Evolutionary conservation across 441 rosid genomes (phyloP).

Genomic region (Pelargonium myrrhifolium): DNA sequence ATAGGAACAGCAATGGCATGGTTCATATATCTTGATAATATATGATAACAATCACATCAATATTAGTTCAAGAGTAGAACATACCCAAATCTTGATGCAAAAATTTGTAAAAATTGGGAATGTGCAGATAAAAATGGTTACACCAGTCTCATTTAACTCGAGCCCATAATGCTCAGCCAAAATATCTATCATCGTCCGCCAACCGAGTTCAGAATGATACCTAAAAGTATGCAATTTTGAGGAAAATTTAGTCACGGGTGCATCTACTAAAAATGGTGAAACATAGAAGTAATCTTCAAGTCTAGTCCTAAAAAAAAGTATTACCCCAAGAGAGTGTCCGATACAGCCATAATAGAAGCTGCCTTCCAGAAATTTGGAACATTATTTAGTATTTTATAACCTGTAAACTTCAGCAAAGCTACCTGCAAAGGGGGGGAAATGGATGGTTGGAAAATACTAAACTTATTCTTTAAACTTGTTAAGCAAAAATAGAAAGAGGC

Average conservation of each 20-base stretch:
- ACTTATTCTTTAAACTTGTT: slow-evolving; percentile 3
- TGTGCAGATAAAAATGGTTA: slow-evolving; percentile 58
- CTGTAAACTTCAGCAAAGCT: slow-evolving; percentile 89
- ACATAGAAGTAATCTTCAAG: background rate
- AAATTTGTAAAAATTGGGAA: slow-evolving; percentile 73
- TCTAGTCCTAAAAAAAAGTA: slow-evolving; percentile 8
- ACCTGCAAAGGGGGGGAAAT: slow-evolving; percentile 48
- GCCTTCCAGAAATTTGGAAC: slow-evolving; percentile 90
- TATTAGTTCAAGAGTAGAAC: slow-evolving; percentile 21
- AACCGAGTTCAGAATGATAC: slow-evolving; percentile 93
- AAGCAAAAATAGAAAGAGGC: background rate
- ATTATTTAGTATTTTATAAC: slow-evolving; percentile 73
- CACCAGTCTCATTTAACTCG: slow-evolving; percentile 54
- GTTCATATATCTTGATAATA: background rate
- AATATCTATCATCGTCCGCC: slow-evolving; percentile 69
- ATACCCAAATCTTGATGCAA: slow-evolving; percentile 87
- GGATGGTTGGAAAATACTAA: slow-evolving; percentile 1
- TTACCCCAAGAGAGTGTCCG: slow-evolving; percentile 91
- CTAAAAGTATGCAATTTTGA: slow-evolving; percentile 26
- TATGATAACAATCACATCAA: slow-evolving; percentile 6
- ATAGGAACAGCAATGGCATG: background rate
- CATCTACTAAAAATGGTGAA: background rate
- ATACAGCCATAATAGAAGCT: slow-evolving; percentile 61
- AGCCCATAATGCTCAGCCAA: slow-evolving; percentile 79
- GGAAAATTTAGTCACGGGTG: background rate